Evolutionary conservation across 768 basidiomycete genomes (phyloP).

Genomic region (Exidia glandulosa): DNA sequence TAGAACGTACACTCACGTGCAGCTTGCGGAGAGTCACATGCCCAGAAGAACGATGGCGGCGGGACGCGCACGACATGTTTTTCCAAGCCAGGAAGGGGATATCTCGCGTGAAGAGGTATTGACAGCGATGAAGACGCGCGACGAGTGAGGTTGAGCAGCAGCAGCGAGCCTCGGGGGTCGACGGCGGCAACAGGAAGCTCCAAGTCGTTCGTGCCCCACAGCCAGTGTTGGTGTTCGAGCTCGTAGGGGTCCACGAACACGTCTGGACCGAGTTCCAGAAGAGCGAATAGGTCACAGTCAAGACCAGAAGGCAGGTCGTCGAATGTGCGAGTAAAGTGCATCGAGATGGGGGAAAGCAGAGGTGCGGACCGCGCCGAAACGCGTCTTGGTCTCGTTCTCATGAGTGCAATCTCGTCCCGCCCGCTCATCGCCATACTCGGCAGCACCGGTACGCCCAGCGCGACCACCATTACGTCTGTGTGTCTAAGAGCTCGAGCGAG

Average conservation of each 20-base stretch:
- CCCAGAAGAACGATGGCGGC: not conserved
- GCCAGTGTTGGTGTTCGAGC: constrained; percentile 19
- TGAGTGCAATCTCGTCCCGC: constrained; percentile 9
- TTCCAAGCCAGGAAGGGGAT: constrained; percentile 19
- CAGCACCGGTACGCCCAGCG: constrained; percentile 45
- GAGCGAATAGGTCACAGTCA: constrained; percentile 21
- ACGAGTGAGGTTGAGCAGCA: constrained; percentile 21
- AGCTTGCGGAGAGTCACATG: not conserved
- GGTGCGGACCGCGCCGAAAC: not conserved
- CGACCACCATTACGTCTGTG: not conserved
- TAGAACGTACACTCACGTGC: constrained; percentile 5
- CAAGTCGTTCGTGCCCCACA: constrained; percentile 22
- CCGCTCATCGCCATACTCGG: constrained; percentile 83
- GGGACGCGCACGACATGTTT: not conserved
- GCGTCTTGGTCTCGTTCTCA: not conserved
- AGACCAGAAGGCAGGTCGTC: not conserved
- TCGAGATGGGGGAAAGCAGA: not conserved
- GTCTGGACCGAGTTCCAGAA: constrained; percentile 26
- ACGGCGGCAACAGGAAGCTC: constrained; percentile 33
- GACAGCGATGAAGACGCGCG: constrained; percentile 13
- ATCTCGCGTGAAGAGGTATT: constrained; percentile 35
- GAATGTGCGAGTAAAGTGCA: not conserved
- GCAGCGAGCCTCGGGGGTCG: constrained; percentile 11
- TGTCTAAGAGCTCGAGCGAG: constrained; percentile 5
- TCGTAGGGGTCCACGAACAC: constrained; percentile 37